Base-by-base conservation (phyloP, 192 early-diverging fungal species). In the Physocladia obscura region DNA sequence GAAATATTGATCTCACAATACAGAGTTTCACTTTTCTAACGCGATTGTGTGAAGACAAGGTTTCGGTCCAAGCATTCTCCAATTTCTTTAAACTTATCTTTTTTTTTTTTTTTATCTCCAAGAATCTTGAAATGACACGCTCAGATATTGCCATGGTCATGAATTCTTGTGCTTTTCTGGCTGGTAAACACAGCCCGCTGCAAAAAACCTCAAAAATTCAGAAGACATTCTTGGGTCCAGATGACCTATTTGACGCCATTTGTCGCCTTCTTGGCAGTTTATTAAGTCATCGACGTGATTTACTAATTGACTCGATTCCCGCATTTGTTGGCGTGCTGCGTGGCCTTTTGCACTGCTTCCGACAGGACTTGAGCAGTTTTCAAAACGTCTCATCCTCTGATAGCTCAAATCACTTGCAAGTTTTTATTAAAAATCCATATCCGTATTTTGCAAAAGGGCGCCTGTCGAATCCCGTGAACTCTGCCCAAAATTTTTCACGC, bases 321-420 rank as follows among this genome's bases (percentile, higher is more conserved):
- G 65, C 85, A 0, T 82, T 84, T 47, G 77, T 78, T 8, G 57
- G 79, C 0, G 79, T 88, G 29, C 30, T 88, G 15, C 83, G 87
- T 60, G 62, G 74, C 0, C 52, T 85, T 19, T 59, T 88, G 29
- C 86, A 88, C 51, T 84, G 84, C 56, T 89, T 89, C 64, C 85
- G 81, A 65, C 71, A 74, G 2, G 81, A 80, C 13, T 64, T 87
- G 29, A 76, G 81, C 17, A 77, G 78, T 38, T 48, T 72, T 3
- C 69, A 69, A 22, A 57, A 70, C 27, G 75, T 69, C 32, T 65
- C 69, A 21, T 48, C 61, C 8, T 15, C 73, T 19, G 44, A 70
- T n/a, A n/a, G n/a, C n/a, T n/a, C n/a, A 34, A 76, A 79, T 51
- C 70, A 75, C 24, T 6, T 34, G 60, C 68, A 15, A 56, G 50